Evolutionary conservation across 495 filamentous ascomycete species (phyloP).

Genomic region (Eremomyces bilateralis): DNA sequence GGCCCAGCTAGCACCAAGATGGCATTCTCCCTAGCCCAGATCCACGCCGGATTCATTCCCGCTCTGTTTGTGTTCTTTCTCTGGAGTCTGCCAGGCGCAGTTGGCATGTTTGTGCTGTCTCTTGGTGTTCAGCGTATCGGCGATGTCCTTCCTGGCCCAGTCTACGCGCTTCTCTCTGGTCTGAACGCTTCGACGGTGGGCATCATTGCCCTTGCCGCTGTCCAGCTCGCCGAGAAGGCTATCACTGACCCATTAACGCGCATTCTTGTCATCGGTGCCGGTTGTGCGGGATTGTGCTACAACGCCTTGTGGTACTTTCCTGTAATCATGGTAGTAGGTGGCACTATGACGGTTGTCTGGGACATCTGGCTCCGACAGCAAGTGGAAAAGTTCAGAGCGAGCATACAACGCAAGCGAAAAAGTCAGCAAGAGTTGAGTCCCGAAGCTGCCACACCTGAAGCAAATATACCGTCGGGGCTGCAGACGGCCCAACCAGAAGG

Average conservation of each 20-base stretch:
- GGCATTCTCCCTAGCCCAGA: slow-evolving; percentile 47
- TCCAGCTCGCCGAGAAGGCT: slow-evolving; percentile 43
- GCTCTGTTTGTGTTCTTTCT: slow-evolving; percentile 44
- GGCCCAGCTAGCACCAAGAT: slow-evolving; percentile 68
- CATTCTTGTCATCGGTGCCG: slow-evolving; percentile 47
- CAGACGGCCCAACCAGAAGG: too few species aligned
- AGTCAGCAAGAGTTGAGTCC: slow-evolving; percentile 4
- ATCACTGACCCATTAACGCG: slow-evolving; percentile 53
- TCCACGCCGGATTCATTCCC: slow-evolving; percentile 38
- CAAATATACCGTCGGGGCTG: too few species aligned
- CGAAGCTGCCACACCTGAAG: background rate
- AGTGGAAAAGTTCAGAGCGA: slow-evolving; percentile 11
- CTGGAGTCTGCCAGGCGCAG: slow-evolving; percentile 58
- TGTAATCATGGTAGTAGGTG: slow-evolving; percentile 39
- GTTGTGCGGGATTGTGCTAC: slow-evolving; percentile 47
- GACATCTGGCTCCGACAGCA: slow-evolving; percentile 33
- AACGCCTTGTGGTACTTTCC: slow-evolving; percentile 74
- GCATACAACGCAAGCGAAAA: slow-evolving; percentile 2
- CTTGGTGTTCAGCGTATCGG: slow-evolving; percentile 42
- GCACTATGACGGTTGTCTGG: slow-evolving; percentile 32
- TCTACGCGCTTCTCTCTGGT: slow-evolving; percentile 57
- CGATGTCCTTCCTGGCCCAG: slow-evolving; percentile 36
- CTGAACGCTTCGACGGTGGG: slow-evolving; percentile 64
- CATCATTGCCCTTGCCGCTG: slow-evolving; percentile 56
- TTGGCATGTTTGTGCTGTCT: slow-evolving; percentile 55